Evolutionary conservation across 1,139 yeast species (phyloP), one percentile per base, ranked within the genome.

Genomic region (Scheffersomyces parashehatae): DNA sequence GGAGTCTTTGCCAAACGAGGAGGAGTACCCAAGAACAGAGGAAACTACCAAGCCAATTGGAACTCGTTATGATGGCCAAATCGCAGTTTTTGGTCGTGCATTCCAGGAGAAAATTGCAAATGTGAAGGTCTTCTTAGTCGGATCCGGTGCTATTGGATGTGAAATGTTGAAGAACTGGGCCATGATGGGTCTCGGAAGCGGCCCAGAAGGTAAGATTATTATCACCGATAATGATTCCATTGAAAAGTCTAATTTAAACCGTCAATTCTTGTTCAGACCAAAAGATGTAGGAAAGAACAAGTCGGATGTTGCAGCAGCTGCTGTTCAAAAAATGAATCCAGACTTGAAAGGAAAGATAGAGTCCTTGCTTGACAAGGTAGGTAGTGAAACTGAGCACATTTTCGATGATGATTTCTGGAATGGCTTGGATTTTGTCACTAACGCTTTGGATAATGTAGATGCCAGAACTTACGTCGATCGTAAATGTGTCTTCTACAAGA

Each of bases 131-230:
- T 93, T 93, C 65, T 74, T 93, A 53, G 99, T 93, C 35, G 99
- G 99, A 40, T 82, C 98, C 2, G 99, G 99, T 62, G 99, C 99
- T 33, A 93, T 93, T 74, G 99, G 99, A 38, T 93, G 99, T 71
- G 99, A 93, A 70, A 93, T 95, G 95, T 77, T 93, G 60, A 93
- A 93, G 69, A 91, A 90, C 62, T 93, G 98, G 98, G 97, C 99
- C 7, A 79, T 93, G 81, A 79, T 91, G 83, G 99, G 99, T 39
- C 73, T 93, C 45, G 98, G 96, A 29, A 77, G 95, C 24, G 98
- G 99, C 29, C 88, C 93, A 32, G 66, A 85, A 3, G 99, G 99
- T 58, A 78, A 81, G 54, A 88, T 93, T 49, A 68, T 70, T 41
- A 85, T 95, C 37, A 93, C 99, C 35, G 99, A 93, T 69, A 95